Evolutionary conservation across 805 yeast species (phyloP), one percentile per base, ranked within the genome.

Genomic region (Cyberlindnera maritima): DNA sequence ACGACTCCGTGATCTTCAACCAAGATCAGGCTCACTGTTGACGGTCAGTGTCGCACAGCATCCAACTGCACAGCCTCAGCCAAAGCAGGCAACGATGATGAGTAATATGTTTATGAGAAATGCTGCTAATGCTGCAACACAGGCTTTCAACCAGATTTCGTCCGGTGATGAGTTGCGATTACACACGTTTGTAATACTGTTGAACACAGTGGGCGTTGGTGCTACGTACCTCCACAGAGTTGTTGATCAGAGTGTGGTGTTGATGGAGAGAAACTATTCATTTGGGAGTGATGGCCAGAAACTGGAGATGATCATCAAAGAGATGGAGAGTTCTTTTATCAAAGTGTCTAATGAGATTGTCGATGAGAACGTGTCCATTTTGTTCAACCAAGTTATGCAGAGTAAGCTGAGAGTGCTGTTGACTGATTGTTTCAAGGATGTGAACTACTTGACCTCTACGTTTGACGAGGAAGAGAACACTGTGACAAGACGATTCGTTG

Each of bases 201-300:
- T 90, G 49, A 91, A 92, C 64, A 83, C 95, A 2, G 70, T 90
- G 4, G 80, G 84, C 11, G 67, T 83, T 36, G 81, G 86, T 20
- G 74, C 77, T 19, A 72, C 69, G 8, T 86, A 88, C 58, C 70
- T 86, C 29, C 62, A 66, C 12, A 79, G 67, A 46, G 51, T 68
- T 13, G 39, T 68, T 14, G 56, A 55, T 17, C 67, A 67, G 36
- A 63, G 63, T 36, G 55, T 61, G 5, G 59, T 44, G n/a, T 43
- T 66, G n/a, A 29, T 72, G 19, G 49, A 49, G 3, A 65, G 64
- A 18, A 70, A 64, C 49, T 71, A 64, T 48, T 68, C 73, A 36
- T 72, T 71, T 53, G 66, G 68, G 9, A 53, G 62, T 9, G 72
- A 73, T 43, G 46, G 66, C 1, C 38, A 48, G 2, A 55, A 56